Evolutionary conservation across 202 grass and related monocot genomes (phyloP).

Genomic region (Schoenoplectus triqueter): DNA sequence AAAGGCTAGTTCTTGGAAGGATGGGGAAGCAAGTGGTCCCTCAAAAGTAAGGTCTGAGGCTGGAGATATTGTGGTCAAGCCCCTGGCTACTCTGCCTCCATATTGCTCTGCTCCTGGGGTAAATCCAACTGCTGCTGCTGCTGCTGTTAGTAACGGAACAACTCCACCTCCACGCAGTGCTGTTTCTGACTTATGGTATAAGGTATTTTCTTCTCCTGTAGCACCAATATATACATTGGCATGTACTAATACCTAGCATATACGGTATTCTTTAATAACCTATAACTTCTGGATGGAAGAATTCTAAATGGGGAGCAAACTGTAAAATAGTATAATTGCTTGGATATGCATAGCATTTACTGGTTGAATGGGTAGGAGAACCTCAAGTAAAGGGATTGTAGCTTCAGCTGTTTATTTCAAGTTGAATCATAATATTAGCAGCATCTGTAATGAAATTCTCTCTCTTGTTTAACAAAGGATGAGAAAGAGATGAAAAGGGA

Average conservation of each 20-base stretch:
- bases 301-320: background rate
- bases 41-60: slow-evolving; percentile 47
- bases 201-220: slow-evolving; percentile 49
- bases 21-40: slow-evolving; percentile 45
- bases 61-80: slow-evolving; percentile 36
- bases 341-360: background rate
- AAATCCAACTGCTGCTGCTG: slow-evolving; percentile 40
- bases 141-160: slow-evolving; percentile 49
- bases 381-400: background rate
- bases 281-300: background rate
- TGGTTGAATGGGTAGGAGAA: background rate
- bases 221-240: background rate
- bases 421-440: background rate
- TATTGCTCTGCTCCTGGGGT: slow-evolving; percentile 54
- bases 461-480: slow-evolving; percentile 51
- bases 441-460: slow-evolving; percentile 13
- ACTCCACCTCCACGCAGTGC: slow-evolving; percentile 47
- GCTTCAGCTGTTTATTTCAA: background rate
- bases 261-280: background rate
- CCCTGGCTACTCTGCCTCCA: slow-evolving; percentile 50
- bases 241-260: no score
- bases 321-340: background rate
- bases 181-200: slow-evolving; percentile 55
- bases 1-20: background rate
- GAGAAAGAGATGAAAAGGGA: slow-evolving; percentile 80